Conservation (phyloP, 306 rosid genomes). For the Herpetospermum pedunculosum region DNA sequence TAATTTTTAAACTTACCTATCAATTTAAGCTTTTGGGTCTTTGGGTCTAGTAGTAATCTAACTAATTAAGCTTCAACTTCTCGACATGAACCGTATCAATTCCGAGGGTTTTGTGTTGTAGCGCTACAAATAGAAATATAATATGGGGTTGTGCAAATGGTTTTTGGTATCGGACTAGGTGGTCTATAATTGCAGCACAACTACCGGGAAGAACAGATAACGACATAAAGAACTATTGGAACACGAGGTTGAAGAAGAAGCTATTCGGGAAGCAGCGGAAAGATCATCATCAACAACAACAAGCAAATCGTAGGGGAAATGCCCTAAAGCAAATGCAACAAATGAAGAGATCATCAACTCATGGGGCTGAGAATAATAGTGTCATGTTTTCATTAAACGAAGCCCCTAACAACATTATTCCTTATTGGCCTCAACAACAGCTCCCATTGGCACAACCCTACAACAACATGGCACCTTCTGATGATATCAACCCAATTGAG, state of each 20-base stretch:
- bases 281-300: conserved; percentile 21
- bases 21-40: neutral
- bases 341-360: neutral
- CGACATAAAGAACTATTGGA: conserved; percentile 58
- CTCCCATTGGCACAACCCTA: neutral
- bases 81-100: neutral
- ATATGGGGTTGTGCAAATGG: neutral
- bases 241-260: conserved; percentile 60
- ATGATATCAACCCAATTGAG: neutral
- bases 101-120: neutral
- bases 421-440: conserved; percentile 7
- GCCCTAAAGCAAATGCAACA: conserved; percentile 19
- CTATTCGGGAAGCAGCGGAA: conserved; percentile 46
- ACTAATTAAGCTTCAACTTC: too few species aligned
- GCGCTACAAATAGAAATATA: too few species aligned
- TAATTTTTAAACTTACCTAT: too few species aligned
- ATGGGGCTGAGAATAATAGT: neutral
- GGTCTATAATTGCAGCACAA: conserved; percentile 56
- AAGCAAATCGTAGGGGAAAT: conserved; percentile 22
- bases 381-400: neutral
- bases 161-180: conserved; percentile 14
- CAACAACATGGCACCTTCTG: conserved; percentile 12
- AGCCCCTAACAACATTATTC: neutral
- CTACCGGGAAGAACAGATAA: conserved; percentile 55
- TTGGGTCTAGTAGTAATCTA: neutral